phyloP scores from a whole-genome alignment of 139 green algal genomes.

The Chlorokybus atmophyticus region DNA sequence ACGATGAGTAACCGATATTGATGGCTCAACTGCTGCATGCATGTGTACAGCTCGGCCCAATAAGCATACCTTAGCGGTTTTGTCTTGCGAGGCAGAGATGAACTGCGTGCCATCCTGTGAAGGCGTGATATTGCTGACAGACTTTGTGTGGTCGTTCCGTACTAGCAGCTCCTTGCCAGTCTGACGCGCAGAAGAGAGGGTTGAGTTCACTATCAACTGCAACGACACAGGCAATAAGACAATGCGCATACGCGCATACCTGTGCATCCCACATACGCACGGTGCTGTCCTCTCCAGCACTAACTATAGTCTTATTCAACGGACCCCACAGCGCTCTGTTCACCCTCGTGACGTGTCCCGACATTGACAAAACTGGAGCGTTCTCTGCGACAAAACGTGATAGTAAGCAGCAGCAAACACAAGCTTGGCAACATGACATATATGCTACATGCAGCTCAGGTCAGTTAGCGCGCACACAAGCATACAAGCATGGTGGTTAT shows the following conservation, averaged over 20 bases:
- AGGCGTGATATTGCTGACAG: slow-evolving; percentile 13
- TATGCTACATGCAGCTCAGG: too few species aligned
- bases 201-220: too few species aligned
- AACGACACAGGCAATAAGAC: too few species aligned
- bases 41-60: background rate
- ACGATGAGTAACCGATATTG: background rate
- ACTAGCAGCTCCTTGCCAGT: too few species aligned
- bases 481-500: too few species aligned
- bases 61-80: slow-evolving; percentile 54
- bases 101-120: slow-evolving; percentile 68
- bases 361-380: slow-evolving; percentile 17
- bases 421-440: too few species aligned
- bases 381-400: slow-evolving; percentile 27
- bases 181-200: too few species aligned
- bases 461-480: too few species aligned
- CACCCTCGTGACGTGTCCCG: slow-evolving; percentile 24
- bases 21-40: background rate
- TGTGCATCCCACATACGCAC: slow-evolving; percentile 36
- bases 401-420: too few species aligned
- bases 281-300: slow-evolving; percentile 70
- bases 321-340: slow-evolving; percentile 34
- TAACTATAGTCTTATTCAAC: slow-evolving; percentile 71
- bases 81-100: slow-evolving; percentile 88
- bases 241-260: too few species aligned
- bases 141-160: slow-evolving; percentile 31